Percentiles rank a stretch among this genome's conserved stretches.
Conservation (phyloP, 176 grass and related monocot genomes). For the Triticum urartu region DNA sequence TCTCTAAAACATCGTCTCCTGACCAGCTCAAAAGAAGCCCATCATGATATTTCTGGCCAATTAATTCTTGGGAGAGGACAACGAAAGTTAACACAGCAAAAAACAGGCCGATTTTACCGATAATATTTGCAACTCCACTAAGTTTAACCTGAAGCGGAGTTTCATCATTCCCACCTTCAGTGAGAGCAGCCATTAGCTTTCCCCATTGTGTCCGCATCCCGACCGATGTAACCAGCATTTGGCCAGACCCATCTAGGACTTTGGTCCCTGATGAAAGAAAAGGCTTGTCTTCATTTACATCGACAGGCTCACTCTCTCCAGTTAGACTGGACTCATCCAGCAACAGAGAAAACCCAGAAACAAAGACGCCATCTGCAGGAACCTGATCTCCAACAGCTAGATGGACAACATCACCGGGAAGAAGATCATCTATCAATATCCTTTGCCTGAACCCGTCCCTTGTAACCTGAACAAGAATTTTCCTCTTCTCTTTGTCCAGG, state of each 20-base stretch:
- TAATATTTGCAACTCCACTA: constrained; percentile 64
- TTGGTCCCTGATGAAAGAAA: constrained; percentile 70
- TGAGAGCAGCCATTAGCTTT: constrained; percentile 56
- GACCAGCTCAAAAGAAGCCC: constrained; percentile 57
- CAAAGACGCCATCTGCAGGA: constrained; percentile 65
- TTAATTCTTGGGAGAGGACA: constrained; percentile 48
- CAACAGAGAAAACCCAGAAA: constrained; percentile 56
- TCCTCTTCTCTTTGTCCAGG: constrained; percentile 74
- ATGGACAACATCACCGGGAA: constrained; percentile 67
- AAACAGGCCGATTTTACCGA: constrained; percentile 60
- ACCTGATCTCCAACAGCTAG: constrained; percentile 65
- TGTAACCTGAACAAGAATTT: constrained; percentile 62
- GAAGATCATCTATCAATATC: constrained; percentile 55
- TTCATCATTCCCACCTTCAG: constrained; percentile 62
- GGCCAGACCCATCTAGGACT: constrained; percentile 57
- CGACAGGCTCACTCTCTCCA: constrained; percentile 72
- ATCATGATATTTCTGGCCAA: constrained; percentile 42
- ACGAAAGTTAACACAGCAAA: constrained; percentile 66
- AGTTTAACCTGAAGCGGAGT: constrained; percentile 68
- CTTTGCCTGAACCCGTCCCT: constrained; percentile 53
- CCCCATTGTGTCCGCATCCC: constrained; percentile 72
- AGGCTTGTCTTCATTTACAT: constrained; percentile 47
- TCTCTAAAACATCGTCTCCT: constrained; percentile 47
- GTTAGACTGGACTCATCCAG: constrained; percentile 70
- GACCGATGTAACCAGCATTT: constrained; percentile 65